phyloP scores from a whole-genome alignment of 2,329 filamentous ascomycete species.

The Colletotrichum paranaense region DNA sequence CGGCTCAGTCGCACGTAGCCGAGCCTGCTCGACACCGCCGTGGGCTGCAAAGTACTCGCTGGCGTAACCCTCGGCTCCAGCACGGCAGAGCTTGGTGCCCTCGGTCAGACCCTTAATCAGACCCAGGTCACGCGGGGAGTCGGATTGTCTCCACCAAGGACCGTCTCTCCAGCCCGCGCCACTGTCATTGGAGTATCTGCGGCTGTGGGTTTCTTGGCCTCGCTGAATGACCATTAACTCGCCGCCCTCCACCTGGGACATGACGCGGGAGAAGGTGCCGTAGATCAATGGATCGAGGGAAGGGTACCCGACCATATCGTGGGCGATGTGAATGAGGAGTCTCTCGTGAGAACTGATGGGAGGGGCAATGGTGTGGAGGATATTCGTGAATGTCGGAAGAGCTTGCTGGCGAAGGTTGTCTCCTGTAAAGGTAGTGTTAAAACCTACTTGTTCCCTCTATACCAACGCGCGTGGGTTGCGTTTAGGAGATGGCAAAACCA shows the following conservation, averaged over 20 bases:
- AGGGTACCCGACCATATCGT: conserved; percentile 94
- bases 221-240: conserved; percentile 95
- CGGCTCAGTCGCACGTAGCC: conserved; percentile 81
- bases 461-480: not conserved
- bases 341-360: conserved; percentile 97
- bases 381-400: conserved; percentile 92
- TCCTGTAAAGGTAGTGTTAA: conserved; percentile 61
- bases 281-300: conserved; percentile 94
- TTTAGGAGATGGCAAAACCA: conserved; percentile 15
- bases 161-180: conserved; percentile 87
- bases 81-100: conserved; percentile 90
- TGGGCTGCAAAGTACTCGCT: conserved; percentile 82
- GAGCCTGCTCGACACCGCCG: conserved; percentile 84
- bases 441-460: not conserved
- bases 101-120: conserved; percentile 84
- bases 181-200: conserved; percentile 69
- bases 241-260: conserved; percentile 98
- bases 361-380: conserved; percentile 94
- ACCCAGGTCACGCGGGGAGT: conserved; percentile 79
- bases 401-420: conserved; percentile 89
- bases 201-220: conserved; percentile 83
- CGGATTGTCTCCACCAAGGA: conserved; percentile 90
- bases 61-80: conserved; percentile 88
- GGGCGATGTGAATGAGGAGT: conserved; percentile 95
- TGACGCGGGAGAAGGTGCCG: conserved; percentile 90